These are phyloP conservation scores for Phellinidium pouzarii DNA, from an alignment of 1,284 basidiomycete genomes.

Conservation along the genomic window DNA sequence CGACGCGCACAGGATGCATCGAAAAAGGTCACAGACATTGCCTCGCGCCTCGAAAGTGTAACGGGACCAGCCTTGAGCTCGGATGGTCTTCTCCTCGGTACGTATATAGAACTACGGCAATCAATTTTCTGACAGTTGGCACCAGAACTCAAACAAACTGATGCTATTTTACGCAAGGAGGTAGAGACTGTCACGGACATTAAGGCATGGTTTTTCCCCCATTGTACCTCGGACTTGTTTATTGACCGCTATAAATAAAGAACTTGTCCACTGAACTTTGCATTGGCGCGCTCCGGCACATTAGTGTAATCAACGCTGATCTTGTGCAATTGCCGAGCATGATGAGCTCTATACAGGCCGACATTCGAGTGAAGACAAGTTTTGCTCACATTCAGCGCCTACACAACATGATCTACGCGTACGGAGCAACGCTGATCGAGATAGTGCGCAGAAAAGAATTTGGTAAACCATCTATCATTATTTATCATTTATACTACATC, in stretches of 20 bases:
- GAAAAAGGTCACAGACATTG: conserved; percentile 49
- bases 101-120: neutral
- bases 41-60: conserved; percentile 47
- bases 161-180: conserved; percentile 52
- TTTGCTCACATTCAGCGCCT: conserved; percentile 88
- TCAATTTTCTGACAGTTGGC: neutral
- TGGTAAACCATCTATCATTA: conserved; percentile 35
- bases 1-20: conserved; percentile 51
- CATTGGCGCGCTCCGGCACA: conserved; percentile 58
- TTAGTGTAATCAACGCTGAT: conserved; percentile 70
- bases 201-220: conserved; percentile 42
- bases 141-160: conserved; percentile 57
- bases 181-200: conserved; percentile 47
- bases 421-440: conserved; percentile 89
- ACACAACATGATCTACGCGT: conserved; percentile 88
- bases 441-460: conserved; percentile 88
- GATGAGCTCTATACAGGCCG: conserved; percentile 58
- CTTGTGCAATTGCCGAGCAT: conserved; percentile 63
- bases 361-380: conserved; percentile 69
- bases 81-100: conserved; percentile 53
- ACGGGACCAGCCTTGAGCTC: conserved; percentile 43
- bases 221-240: neutral
- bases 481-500: neutral
- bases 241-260: conserved; percentile 32
- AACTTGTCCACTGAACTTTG: conserved; percentile 73